Evolutionary conservation across 2,329 filamentous ascomycete genomes (phyloP).

Genomic region (Penicillium sp.): DNA sequence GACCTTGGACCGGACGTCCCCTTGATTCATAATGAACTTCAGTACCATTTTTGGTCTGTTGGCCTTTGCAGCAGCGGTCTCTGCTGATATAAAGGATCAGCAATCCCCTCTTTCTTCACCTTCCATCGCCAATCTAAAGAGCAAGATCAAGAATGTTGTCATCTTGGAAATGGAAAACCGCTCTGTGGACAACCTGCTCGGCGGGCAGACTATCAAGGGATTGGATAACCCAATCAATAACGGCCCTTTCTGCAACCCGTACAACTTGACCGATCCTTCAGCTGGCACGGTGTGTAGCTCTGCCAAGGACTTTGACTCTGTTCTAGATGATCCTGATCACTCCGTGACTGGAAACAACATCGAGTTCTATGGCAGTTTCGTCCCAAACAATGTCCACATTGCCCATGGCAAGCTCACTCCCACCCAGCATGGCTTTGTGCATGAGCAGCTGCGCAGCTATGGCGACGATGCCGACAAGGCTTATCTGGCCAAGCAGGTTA

Average conservation of each 20-base stretch:
- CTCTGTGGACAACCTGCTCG: slow-evolving; percentile 46
- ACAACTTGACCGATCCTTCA: slow-evolving; percentile 34
- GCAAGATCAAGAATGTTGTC: slow-evolving; percentile 39
- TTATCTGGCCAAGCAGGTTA: slow-evolving; percentile 39
- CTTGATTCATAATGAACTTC: slow-evolving; percentile 19
- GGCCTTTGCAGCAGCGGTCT: slow-evolving; percentile 22
- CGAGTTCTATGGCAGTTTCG: slow-evolving; percentile 44
- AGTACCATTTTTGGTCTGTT: slow-evolving; percentile 24
- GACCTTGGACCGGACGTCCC: neutral
- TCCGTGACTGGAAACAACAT: slow-evolving; percentile 45
- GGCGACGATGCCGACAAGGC: slow-evolving; percentile 29
- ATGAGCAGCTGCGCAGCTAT: slow-evolving; percentile 42
- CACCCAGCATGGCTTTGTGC: slow-evolving; percentile 40
- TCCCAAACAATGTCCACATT: slow-evolving; percentile 39
- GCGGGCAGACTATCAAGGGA: slow-evolving; percentile 39
- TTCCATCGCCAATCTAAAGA: slow-evolving; percentile 30
- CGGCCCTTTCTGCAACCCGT: slow-evolving; percentile 44
- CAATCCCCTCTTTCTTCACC: slow-evolving; percentile 6
- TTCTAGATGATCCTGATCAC: slow-evolving; percentile 45
- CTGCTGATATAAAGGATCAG: slow-evolving; percentile 11
- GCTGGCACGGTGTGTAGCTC: slow-evolving; percentile 31
- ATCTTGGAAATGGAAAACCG: slow-evolving; percentile 45
- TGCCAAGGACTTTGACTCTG: slow-evolving; percentile 42
- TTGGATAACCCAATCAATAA: slow-evolving; percentile 45
- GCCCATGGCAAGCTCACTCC: slow-evolving; percentile 30